Evolutionary conservation across 164 flowering plant genomes (phyloP).

Genomic region (Paratinospora sagittata): DNA sequence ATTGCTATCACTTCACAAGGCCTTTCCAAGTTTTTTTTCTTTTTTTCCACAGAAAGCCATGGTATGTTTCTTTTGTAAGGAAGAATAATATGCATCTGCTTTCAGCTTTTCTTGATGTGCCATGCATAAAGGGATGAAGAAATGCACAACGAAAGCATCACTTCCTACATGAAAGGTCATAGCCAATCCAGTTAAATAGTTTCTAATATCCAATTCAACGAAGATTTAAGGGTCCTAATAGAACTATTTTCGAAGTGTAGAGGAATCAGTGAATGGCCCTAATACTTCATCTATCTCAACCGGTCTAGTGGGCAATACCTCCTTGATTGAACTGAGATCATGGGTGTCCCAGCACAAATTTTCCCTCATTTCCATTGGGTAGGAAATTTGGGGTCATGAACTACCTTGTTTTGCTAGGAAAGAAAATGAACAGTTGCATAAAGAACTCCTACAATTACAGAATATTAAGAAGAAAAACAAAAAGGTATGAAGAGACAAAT

Average conservation of each 20-base stretch:
- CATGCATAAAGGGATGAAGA: neutral
- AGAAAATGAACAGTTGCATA: neutral
- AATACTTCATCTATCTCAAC: neutral
- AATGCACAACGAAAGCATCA: neutral
- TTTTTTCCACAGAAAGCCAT: neutral
- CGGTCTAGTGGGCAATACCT: neutral
- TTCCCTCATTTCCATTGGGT: slow-evolving; percentile 28
- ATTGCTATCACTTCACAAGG: neutral
- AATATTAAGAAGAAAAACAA: slow-evolving; percentile 7
- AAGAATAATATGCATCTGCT: neutral
- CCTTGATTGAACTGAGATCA: neutral
- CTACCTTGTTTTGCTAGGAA: neutral
- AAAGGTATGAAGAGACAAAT: neutral
- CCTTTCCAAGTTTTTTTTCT: neutral
- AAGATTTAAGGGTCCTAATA: neutral
- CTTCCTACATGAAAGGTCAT: neutral
- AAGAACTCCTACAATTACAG: neutral
- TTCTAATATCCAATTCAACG: neutral
- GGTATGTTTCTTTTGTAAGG: neutral
- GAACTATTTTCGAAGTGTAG: neutral
- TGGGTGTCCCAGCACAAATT: neutral
- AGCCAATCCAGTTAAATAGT: neutral
- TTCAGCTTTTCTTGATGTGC: neutral
- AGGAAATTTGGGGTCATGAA: slow-evolving; percentile 11
- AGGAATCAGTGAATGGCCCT: neutral